Conservation (phyloP, 1,284 basidiomycete genomes). For the Boletus smithii region DNA sequence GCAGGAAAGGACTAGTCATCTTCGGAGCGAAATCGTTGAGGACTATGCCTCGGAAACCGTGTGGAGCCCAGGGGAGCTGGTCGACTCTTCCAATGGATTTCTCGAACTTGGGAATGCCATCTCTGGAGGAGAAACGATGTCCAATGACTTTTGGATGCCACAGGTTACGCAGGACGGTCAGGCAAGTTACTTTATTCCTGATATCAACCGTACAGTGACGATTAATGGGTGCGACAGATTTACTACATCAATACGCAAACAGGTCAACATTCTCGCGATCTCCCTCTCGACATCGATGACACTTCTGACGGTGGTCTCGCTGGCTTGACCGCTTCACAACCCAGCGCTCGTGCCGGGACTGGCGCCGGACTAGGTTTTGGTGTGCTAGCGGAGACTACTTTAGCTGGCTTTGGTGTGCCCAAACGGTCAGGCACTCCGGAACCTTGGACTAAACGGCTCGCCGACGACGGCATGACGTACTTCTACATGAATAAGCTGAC, state of each 20-base stretch:
- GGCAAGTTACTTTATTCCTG: slow-evolving; percentile 41
- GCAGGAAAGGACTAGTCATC: slow-evolving; percentile 12
- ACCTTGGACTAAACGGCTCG: slow-evolving; percentile 76
- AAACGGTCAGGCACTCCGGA: slow-evolving; percentile 63
- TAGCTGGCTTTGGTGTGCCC: slow-evolving; percentile 57
- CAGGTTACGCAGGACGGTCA: slow-evolving; percentile 70
- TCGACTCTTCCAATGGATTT: slow-evolving; percentile 22
- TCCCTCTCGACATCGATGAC: slow-evolving; percentile 72
- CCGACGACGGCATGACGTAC: slow-evolving; percentile 81
- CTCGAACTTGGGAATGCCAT: slow-evolving; percentile 20
- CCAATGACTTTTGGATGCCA: slow-evolving; percentile 79
- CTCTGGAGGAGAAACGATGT: slow-evolving; percentile 37
- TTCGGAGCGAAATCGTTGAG: slow-evolving; percentile 14
- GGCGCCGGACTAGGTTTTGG: slow-evolving; percentile 49
- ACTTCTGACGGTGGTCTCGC: slow-evolving; percentile 57
- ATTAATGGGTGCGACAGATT: slow-evolving; percentile 51
- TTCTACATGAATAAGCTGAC: slow-evolving; percentile 77
- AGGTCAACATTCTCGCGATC: slow-evolving; percentile 79
- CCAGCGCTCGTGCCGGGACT: slow-evolving; percentile 52
- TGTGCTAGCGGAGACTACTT: slow-evolving; percentile 26
- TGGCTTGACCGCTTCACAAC: slow-evolving; percentile 51
- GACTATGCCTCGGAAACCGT: slow-evolving; percentile 27
- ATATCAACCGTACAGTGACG: not conserved
- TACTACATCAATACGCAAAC: slow-evolving; percentile 93
- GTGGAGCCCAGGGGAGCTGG: slow-evolving; percentile 23